Evolutionary conservation across 345 rosid genomes (phyloP).

Genomic region (Abelmoschus esculentus): DNA sequence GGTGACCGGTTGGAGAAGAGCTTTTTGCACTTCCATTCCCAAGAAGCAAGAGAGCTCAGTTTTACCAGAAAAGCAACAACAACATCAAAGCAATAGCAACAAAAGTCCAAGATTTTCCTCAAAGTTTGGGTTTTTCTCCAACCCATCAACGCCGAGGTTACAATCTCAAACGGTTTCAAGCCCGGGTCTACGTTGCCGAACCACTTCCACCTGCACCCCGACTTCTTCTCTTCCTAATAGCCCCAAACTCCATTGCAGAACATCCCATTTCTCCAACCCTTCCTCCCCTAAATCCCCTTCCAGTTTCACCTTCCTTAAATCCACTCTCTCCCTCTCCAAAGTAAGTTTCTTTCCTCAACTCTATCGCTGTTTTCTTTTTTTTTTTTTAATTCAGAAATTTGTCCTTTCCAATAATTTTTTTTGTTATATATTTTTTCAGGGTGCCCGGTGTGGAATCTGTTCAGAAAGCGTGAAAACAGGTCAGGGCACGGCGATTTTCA

Average conservation of each 20-base stretch:
- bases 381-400: neutral
- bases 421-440: neutral
- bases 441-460: constrained; percentile 74
- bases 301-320: constrained; percentile 58
- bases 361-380: neutral
- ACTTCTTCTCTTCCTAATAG: constrained; percentile 46
- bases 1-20: constrained; percentile 57
- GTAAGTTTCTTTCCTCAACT: constrained; percentile 24
- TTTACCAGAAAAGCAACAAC: constrained; percentile 22
- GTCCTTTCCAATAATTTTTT: neutral
- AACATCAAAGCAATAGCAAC: constrained; percentile 10
- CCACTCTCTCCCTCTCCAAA: constrained; percentile 55
- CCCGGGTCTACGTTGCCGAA: constrained; percentile 52
- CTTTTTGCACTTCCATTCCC: constrained; percentile 69
- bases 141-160: constrained; percentile 66
- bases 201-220: constrained; percentile 31
- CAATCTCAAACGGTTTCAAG: constrained; percentile 39
- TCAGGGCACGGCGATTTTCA: constrained; percentile 73
- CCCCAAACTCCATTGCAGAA: constrained; percentile 49
- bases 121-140: constrained; percentile 9
- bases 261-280: constrained; percentile 11
- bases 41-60: constrained; percentile 37
- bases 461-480: constrained; percentile 55
- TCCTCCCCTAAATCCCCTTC: constrained; percentile 76
- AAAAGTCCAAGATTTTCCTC: constrained; percentile 48